These are phyloP conservation scores for Crepidotus sp. DNA, from an alignment of 1,284 basidiomycete genomes.

Conservation along the genomic window DNA sequence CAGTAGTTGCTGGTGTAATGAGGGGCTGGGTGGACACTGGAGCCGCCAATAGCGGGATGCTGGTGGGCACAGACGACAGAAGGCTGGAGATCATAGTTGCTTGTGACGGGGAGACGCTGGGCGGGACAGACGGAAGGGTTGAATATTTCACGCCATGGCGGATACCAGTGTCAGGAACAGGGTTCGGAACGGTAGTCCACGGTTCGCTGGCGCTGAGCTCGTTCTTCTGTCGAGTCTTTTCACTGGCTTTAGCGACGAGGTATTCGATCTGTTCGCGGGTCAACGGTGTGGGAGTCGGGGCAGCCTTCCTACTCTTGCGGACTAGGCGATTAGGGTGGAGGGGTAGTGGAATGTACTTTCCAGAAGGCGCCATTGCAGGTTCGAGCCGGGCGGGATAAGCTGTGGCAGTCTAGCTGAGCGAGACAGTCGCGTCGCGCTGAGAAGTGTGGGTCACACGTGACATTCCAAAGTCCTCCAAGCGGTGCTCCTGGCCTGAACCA, in stretches of 20 bases:
- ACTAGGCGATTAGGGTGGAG: conserved; percentile 15
- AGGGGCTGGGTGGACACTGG: conserved; percentile 15
- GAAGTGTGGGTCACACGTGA: too few species aligned
- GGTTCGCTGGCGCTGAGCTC: conserved; percentile 20
- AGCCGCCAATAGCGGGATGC: not conserved
- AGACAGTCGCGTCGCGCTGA: too few species aligned
- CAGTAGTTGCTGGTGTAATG: conserved; percentile 11
- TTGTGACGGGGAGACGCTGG: conserved; percentile 3
- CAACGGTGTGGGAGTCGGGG: conserved; percentile 19
- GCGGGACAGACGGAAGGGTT: conserved; percentile 5
- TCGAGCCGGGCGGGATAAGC: not conserved
- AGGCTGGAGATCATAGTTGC: conserved; percentile 16
- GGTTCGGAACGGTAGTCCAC: conserved; percentile 43
- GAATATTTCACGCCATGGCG: conserved; percentile 10
- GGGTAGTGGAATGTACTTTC: conserved; percentile 6
- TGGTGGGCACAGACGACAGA: not conserved
- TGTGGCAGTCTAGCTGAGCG: not conserved
- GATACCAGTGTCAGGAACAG: conserved; percentile 42
- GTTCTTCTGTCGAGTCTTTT: conserved; percentile 14
- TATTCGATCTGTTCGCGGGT: conserved; percentile 23
- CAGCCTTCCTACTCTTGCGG: conserved; percentile 16
- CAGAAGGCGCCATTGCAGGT: conserved; percentile 8
- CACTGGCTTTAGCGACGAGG: conserved; percentile 19
- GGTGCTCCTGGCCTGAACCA: too few species aligned
- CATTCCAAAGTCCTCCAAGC: too few species aligned